phyloP scores from a whole-genome alignment of 2,329 filamentous ascomycete species.

The Aspergillus thermomutatus region DNA sequence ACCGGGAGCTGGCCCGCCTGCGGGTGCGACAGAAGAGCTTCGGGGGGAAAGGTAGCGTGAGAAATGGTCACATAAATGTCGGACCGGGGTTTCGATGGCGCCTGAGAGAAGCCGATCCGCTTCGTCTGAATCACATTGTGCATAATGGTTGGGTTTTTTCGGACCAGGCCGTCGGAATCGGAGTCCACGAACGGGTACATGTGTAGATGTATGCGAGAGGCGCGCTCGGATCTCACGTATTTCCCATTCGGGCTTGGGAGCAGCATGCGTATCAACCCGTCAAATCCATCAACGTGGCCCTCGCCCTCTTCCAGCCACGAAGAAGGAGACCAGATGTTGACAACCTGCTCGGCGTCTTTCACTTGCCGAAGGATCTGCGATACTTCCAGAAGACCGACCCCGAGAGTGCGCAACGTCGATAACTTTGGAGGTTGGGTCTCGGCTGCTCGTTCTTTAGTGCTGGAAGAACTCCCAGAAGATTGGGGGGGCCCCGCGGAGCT shows the following conservation, averaged over 20 bases:
- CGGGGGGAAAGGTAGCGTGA: slow-evolving; percentile 71
- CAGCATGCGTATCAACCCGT: slow-evolving; percentile 69
- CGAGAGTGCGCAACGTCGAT: slow-evolving; percentile 64
- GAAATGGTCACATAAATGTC: slow-evolving; percentile 92
- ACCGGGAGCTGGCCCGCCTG: slow-evolving; percentile 79
- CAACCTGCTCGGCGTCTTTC: slow-evolving; percentile 69
- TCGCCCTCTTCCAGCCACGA: slow-evolving; percentile 55
- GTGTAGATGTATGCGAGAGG: slow-evolving; percentile 76
- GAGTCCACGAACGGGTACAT: slow-evolving; percentile 72
- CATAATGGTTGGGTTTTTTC: slow-evolving; percentile 80
- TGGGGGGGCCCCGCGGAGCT: slow-evolving; percentile 25
- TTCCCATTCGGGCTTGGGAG: slow-evolving; percentile 69
- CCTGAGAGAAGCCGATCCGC: slow-evolving; percentile 91
- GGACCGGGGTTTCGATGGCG: slow-evolving; percentile 80
- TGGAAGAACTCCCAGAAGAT: slow-evolving; percentile 30
- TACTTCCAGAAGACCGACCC: slow-evolving; percentile 73
- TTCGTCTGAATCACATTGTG: slow-evolving; percentile 76
- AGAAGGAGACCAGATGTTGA: slow-evolving; percentile 72
- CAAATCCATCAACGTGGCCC: slow-evolving; percentile 64
- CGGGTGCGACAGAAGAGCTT: slow-evolving; percentile 61
- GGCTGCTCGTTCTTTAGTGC: slow-evolving; percentile 21
- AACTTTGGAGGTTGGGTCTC: slow-evolving; percentile 31
- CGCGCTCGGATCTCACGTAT: slow-evolving; percentile 68
- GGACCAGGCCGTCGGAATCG: slow-evolving; percentile 77
- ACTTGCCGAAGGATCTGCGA: slow-evolving; percentile 69